Evolutionary conservation across 768 basidiomycete species (phyloP), one percentile per base, ranked within the genome.

Genomic region (Lyophyllum decastes): DNA sequence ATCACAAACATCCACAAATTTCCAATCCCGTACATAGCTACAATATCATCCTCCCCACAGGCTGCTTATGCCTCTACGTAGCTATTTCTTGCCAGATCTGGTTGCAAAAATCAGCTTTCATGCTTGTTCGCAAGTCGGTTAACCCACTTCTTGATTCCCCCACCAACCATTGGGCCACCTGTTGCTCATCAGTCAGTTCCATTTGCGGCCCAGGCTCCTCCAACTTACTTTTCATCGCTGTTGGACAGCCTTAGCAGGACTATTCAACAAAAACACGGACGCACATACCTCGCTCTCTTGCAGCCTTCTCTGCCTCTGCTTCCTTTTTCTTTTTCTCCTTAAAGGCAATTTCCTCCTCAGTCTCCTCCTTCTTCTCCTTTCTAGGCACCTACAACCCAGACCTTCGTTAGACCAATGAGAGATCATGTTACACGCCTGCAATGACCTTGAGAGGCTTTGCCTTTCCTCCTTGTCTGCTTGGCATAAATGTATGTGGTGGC

Each of bases 101-200:
- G 30, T 61, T 49, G 25, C 51, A n/a, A 7, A 40, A 17, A 24
- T 63, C 19, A 63, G 64, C 26, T 35, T 30, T 26, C 2, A 47
- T 30, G 50, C 21, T 2, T 41, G 26, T 35, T 49, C 22, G 52
- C 30, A 59, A 30, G 12, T 51, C 48, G 55, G 57, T 25, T 1
- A n/a, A 79, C 88, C 65, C 73, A 92, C 92, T 94, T 94, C 83
- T 94, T 93, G 80, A 94, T 92, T 24, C 92, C 90, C 44, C 82
- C 78, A 19, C 82, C 85, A 51, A 84, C 85, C 52, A 86, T 80
- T 10, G 88, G 76, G 21, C 90, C 90, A 60, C 83, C 91, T 91
- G 68, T 26, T 43, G 25, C 10, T 30, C 57, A n/a, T 38, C 45
- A 46, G 27, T 57, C 49, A 57, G 59, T 61, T 26, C 7, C 27